Conservation (phyloP, 345 rosid species). For the Hibiscus tridactylites region DNA sequence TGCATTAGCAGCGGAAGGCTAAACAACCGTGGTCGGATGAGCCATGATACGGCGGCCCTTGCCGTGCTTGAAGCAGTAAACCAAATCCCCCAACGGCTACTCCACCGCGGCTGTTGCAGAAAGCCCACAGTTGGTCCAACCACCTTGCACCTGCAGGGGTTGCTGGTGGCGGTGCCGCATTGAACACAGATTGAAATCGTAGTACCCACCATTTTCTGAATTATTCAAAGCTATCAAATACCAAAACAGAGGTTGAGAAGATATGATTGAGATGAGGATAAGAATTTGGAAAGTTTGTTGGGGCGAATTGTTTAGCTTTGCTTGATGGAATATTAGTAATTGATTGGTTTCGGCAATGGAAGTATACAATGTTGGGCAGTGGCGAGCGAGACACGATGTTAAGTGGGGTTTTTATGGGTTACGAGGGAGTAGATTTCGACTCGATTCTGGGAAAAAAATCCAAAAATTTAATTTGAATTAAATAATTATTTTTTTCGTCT, state of each 20-base stretch:
- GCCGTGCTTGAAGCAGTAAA: conserved; percentile 52
- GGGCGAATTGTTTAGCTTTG: background rate
- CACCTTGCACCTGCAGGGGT: conserved; percentile 61
- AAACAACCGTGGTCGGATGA: conserved; percentile 71
- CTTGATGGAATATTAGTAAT: too few relatives aligned
- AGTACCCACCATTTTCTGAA: background rate
- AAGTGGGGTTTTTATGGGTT: background rate
- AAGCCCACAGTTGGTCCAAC: conserved; percentile 43
- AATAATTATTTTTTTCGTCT: too few relatives aligned
- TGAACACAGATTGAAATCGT: conserved; percentile 56
- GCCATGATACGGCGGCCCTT: conserved; percentile 80
- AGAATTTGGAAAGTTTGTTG: background rate
- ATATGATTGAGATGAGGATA: background rate
- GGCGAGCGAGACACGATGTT: background rate
- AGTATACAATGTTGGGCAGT: background rate
- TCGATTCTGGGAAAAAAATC: too few relatives aligned
- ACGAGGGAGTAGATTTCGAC: too few relatives aligned
- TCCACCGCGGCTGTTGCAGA: conserved; percentile 55
- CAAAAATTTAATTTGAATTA: too few relatives aligned
- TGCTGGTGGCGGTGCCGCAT: conserved; percentile 47
- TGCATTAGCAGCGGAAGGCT: conserved; percentile 44
- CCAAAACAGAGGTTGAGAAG: background rate
- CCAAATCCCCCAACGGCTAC: conserved; percentile 90
- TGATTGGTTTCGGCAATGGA: too few relatives aligned
- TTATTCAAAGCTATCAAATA: background rate